A percentile compares a stretch with the other conserved stretches of the same genome.
Conservation (phyloP, 2,329 filamentous ascomycete genomes). For the Colletotrichum camelliae region DNA sequence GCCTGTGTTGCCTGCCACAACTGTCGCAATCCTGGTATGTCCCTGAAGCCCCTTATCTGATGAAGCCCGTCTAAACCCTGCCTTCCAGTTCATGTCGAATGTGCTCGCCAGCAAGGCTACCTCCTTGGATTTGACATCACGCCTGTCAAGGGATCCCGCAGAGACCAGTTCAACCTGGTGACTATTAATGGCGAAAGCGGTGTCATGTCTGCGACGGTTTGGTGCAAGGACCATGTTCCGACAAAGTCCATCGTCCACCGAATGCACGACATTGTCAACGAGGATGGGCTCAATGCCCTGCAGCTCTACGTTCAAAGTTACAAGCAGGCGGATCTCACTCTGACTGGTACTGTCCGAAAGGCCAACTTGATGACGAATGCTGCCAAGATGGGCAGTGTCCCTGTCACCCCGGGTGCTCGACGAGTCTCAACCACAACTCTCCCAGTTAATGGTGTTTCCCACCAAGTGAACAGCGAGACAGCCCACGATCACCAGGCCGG, state of each 20-base stretch:
- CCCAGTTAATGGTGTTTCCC: slow-evolving; percentile 27
- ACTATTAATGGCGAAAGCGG: slow-evolving; percentile 83
- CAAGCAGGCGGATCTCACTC: slow-evolving; percentile 90
- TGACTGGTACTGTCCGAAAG: slow-evolving; percentile 93
- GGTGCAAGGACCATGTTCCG: slow-evolving; percentile 88
- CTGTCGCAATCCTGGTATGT: slow-evolving; percentile 62
- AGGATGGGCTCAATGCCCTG: slow-evolving; percentile 77
- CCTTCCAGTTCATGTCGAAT: slow-evolving; percentile 79
- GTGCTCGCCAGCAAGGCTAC: slow-evolving; percentile 84
- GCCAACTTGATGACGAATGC: slow-evolving; percentile 77
- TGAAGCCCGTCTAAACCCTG: neutral
- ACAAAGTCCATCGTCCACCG: slow-evolving; percentile 76
- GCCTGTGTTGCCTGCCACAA: slow-evolving; percentile 85
- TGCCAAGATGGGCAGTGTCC: slow-evolving; percentile 54
- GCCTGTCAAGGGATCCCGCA: slow-evolving; percentile 86
- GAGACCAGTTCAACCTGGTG: slow-evolving; percentile 81
- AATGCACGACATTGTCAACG: slow-evolving; percentile 77
- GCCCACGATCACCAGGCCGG: slow-evolving; percentile 36
- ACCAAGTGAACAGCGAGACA: neutral
- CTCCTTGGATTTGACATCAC: slow-evolving; percentile 88
- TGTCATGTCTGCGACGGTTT: slow-evolving; percentile 82
- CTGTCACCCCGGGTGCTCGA: slow-evolving; percentile 47
- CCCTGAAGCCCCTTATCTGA: slow-evolving; percentile 26
- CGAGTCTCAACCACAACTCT: slow-evolving; percentile 60
- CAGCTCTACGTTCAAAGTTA: slow-evolving; percentile 88